Evolutionary conservation across 2,329 filamentous ascomycete species (phyloP), one percentile per base, ranked within the genome.

Genomic region (Fusarium metavorans): DNA sequence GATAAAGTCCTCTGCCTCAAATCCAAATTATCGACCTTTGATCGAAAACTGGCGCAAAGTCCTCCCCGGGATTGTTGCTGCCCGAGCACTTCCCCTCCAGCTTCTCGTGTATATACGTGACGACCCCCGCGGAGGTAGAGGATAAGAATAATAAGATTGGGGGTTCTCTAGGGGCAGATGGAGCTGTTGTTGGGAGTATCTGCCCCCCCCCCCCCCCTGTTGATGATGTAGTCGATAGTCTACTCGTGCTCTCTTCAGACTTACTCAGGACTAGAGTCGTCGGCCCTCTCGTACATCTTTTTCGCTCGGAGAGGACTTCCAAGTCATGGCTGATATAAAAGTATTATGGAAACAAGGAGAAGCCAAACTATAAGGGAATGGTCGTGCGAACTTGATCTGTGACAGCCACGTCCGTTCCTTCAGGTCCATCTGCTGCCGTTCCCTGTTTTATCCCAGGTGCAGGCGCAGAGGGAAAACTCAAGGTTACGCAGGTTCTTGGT

Each of bases 61-160:
- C 43, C 43, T 45, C 13, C 43, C 14, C 2, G 1, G 43, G 23
- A 18, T 14, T 6, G 8, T 39, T 10, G 30, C 9, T 32, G 30
- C 9, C 30, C 18, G 4, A 4, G 43, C 16, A 23, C 8, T 25
- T 45, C 8, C 43, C 43, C 43, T 10, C 5, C 8, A 14, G 2
- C 41, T 43, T 23, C 6, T 43, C n/a, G 5, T 23, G 13, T 43
- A 43, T 43, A 43, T 14, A 23, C 9, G 8, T 23, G 41, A 14
- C n/a, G n/a, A 23, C 20, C n/a, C 41, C 2, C 9, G 5, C 8
- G 16, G 43, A 48, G 13, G 14, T 2, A 25, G 43, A 48, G 7
- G 23, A 48, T 6, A 8, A 8, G 11, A 23, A 4, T 23, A 45
- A 43, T 0, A 3, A 6, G 0, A 10, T 7, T 7, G 39, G 0